A percentile compares a stretch with the other conserved stretches of the same genome.
Evolutionary conservation across 78 protist genomes (phyloP).

Genomic region (Dictyostelium firmibasis): DNA sequence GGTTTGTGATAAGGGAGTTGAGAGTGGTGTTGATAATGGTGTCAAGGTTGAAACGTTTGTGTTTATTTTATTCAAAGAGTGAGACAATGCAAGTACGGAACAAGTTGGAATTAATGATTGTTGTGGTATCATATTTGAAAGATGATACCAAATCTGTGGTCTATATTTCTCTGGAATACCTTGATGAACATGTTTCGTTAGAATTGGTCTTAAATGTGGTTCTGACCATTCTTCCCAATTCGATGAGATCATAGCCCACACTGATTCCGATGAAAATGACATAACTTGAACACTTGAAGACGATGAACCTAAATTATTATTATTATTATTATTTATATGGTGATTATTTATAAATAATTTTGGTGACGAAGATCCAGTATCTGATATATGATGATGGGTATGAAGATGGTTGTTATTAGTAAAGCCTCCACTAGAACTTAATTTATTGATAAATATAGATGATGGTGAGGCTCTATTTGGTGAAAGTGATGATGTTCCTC

Average conservation of each 20-base stretch:
- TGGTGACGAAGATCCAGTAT: not conserved
- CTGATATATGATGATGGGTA: not conserved
- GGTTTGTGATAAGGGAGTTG: not conserved
- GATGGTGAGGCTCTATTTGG: not conserved
- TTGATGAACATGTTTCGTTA: slow-evolving; percentile 49
- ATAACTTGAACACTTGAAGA: not conserved
- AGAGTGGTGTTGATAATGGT: slow-evolving; percentile 40
- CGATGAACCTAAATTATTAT: not conserved
- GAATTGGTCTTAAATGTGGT: slow-evolving; percentile 4
- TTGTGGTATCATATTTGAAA: slow-evolving; percentile 65
- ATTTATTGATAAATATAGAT: not conserved
- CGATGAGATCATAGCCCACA: slow-evolving; percentile 43
- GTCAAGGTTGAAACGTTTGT: slow-evolving; percentile 5
- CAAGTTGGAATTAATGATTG: slow-evolving; percentile 32
- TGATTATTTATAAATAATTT: not conserved
- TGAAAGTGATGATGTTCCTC: not conserved
- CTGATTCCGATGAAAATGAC: slow-evolving; percentile 47
- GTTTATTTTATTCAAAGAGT: not conserved
- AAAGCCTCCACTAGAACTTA: not conserved
- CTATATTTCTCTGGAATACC: slow-evolving; percentile 70
- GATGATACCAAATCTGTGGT: slow-evolving; percentile 37
- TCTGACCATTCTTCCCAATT: slow-evolving; percentile 76
- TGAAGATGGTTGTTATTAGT: not conserved
- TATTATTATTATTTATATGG: not conserved
- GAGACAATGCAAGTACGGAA: not conserved